Evolutionary conservation across 1,284 basidiomycete species (phyloP).

Genomic region (Acaromyces ingoldii): DNA sequence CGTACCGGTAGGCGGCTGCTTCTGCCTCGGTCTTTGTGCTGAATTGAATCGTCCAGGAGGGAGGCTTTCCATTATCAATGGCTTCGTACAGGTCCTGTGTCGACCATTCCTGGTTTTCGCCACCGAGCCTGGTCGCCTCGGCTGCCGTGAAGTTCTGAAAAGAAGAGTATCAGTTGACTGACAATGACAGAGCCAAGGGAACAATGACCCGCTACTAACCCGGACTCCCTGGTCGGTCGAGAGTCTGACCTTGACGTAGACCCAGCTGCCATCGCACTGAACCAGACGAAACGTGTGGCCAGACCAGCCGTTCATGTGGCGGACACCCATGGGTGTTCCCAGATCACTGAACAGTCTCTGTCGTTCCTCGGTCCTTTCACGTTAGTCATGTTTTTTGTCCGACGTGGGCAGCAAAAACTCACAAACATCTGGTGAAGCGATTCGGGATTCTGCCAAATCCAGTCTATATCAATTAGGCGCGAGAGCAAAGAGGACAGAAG

Average conservation of each 20-base stretch:
- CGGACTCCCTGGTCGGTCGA: conserved; percentile 8
- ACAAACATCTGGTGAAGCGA: conserved; percentile 31
- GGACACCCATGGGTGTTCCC: conserved; percentile 23
- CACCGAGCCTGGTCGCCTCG: conserved; percentile 1
- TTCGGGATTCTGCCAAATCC: conserved; percentile 25
- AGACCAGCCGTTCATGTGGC: conserved; percentile 33
- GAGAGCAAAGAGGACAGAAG: too few relatives aligned
- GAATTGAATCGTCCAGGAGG: conserved; percentile 18
- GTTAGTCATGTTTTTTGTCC: too few relatives aligned
- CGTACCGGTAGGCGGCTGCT: not conserved
- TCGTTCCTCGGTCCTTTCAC: too few relatives aligned
- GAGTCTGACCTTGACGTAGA: conserved; percentile 10
- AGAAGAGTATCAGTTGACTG: too few relatives aligned
- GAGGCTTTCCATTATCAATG: conserved; percentile 17
- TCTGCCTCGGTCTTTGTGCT: conserved; percentile 9
- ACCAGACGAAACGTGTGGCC: conserved; percentile 25
- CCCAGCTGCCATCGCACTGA: conserved; percentile 10
- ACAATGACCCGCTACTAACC: too few relatives aligned
- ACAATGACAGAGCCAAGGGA: too few relatives aligned
- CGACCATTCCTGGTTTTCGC: conserved; percentile 7
- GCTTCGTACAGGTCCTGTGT: conserved; percentile 15
- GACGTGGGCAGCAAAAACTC: too few relatives aligned
- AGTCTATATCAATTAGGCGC: too few relatives aligned
- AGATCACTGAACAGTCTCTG: conserved; percentile 27
- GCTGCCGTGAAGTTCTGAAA: conserved; percentile 8